Evolutionary conservation across 2,329 filamentous ascomycete species (phyloP).

Genomic region (Penicillium sclerotigenum): DNA sequence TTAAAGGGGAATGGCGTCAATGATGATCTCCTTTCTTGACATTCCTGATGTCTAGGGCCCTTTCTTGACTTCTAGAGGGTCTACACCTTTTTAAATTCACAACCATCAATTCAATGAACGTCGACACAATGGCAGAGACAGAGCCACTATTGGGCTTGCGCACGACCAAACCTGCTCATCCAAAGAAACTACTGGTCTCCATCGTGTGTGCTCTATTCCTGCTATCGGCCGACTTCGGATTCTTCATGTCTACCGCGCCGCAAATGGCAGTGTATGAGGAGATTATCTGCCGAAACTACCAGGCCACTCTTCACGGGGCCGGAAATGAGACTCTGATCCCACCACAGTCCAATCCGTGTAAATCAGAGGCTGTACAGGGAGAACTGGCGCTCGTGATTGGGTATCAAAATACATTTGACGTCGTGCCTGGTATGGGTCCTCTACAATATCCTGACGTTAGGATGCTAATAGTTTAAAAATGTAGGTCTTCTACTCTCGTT

Average conservation of each 20-base stretch:
- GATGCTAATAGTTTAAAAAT: not conserved
- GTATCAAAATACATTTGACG: conserved; percentile 27
- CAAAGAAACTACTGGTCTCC: conserved; percentile 19
- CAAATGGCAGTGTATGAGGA: conserved; percentile 29
- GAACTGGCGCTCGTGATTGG: conserved; percentile 31
- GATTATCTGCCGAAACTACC: conserved; percentile 27
- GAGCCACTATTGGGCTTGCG: conserved; percentile 8
- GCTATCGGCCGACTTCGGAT: conserved; percentile 23
- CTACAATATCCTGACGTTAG: not conserved
- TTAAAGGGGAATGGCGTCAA: not conserved
- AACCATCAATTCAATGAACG: not conserved
- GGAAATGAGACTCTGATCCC: not conserved
- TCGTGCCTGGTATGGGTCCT: conserved; percentile 20
- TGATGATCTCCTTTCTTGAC: not conserved
- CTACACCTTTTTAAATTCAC: not conserved
- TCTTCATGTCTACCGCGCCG: conserved; percentile 20
- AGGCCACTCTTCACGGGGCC: conserved; percentile 3
- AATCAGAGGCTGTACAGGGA: conserved; percentile 31
- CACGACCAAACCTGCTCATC: not conserved
- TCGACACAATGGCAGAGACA: conserved; percentile 2
- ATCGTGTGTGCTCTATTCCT: conserved; percentile 16
- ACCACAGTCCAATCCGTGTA: conserved; percentile 20
- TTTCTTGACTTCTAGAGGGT: not conserved
- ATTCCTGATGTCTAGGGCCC: not conserved
- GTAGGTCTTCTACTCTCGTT: conserved; percentile 29